Percentiles rank a stretch among this genome's conserved stretches.
phyloP scores from a whole-genome alignment of 1,284 basidiomycete species.

The Ganoderma multipileum region DNA sequence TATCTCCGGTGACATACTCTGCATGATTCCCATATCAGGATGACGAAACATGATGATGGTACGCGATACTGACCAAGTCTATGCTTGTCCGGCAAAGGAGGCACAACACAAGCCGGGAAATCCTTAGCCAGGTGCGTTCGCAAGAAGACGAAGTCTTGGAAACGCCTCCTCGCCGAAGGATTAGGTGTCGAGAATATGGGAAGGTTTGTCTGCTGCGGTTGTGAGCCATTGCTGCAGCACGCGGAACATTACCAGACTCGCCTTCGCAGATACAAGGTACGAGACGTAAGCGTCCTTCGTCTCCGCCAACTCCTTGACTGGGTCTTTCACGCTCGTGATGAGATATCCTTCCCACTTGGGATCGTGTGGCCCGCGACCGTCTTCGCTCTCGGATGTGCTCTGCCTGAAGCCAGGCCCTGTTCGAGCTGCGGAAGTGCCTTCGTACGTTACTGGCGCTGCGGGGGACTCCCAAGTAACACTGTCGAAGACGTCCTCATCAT shows the following conservation, averaged over 20 bases:
- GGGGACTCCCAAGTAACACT: slow-evolving; percentile 87
- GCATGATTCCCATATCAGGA: slow-evolving; percentile 21
- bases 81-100: slow-evolving; percentile 96
- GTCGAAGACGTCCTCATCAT: slow-evolving; percentile 87
- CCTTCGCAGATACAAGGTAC: slow-evolving; percentile 91
- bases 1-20: slow-evolving; percentile 98
- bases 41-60: background rate
- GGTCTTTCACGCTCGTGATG: slow-evolving; percentile 87
- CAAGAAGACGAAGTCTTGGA: slow-evolving; percentile 97
- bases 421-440: slow-evolving; percentile 46
- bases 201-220: slow-evolving; percentile 73
- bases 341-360: slow-evolving; percentile 93
- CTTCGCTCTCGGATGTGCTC: slow-evolving; percentile 69
- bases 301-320: slow-evolving; percentile 94
- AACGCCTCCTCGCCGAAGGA: slow-evolving; percentile 84
- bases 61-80: slow-evolving; percentile 74
- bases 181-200: slow-evolving; percentile 79
- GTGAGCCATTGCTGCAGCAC: background rate
- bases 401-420: slow-evolving; percentile 80
- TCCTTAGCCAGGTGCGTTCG: slow-evolving; percentile 88
- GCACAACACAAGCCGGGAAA: slow-evolving; percentile 97
- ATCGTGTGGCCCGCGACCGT: slow-evolving; percentile 67
- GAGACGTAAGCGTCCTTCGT: slow-evolving; percentile 97
- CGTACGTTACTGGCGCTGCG: slow-evolving; percentile 55
- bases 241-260: slow-evolving; percentile 43